Conservation (phyloP, 306 rosid species). For the Citrullus amarus region DNA sequence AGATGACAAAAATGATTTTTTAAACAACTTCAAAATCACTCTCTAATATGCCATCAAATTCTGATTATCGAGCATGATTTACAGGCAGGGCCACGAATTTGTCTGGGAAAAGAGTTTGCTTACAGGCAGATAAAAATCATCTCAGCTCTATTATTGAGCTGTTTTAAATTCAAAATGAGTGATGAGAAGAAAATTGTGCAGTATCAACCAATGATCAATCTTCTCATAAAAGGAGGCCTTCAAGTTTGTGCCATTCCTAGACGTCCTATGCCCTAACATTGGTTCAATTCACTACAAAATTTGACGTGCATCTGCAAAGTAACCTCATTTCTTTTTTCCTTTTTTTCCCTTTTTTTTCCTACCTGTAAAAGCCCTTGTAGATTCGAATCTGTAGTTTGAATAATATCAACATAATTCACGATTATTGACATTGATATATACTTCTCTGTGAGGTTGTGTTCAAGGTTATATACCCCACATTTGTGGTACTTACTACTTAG, state of each 20-base stretch:
- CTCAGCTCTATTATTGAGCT: conserved; percentile 38
- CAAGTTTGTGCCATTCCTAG: conserved; percentile 41
- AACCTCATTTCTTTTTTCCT: too few relatives aligned
- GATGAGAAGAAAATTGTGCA: conserved; percentile 40
- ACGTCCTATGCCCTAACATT: not conserved
- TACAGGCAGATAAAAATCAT: conserved; percentile 82
- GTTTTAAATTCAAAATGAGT: conserved; percentile 45
- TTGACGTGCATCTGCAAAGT: too few relatives aligned
- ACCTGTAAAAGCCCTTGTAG: too few relatives aligned
- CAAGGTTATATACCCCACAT: too few relatives aligned
- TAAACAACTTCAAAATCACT: too few relatives aligned
- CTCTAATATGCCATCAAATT: not conserved
- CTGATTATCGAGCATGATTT: not conserved
- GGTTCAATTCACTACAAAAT: not conserved
- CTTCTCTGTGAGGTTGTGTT: too few relatives aligned
- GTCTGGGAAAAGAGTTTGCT: conserved; percentile 87
- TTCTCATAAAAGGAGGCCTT: conserved; percentile 67
- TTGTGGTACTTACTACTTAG: too few relatives aligned
- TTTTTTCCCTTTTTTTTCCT: too few relatives aligned
- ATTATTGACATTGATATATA: too few relatives aligned
- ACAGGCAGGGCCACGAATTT: conserved; percentile 79
- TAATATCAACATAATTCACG: too few relatives aligned
- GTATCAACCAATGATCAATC: conserved; percentile 74
- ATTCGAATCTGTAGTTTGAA: too few relatives aligned
- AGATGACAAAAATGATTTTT: too few relatives aligned